Evolutionary conservation across 2,329 filamentous ascomycete species (phyloP), one percentile per base, ranked within the genome.

Genomic region (Talaromyces amestolkiae): DNA sequence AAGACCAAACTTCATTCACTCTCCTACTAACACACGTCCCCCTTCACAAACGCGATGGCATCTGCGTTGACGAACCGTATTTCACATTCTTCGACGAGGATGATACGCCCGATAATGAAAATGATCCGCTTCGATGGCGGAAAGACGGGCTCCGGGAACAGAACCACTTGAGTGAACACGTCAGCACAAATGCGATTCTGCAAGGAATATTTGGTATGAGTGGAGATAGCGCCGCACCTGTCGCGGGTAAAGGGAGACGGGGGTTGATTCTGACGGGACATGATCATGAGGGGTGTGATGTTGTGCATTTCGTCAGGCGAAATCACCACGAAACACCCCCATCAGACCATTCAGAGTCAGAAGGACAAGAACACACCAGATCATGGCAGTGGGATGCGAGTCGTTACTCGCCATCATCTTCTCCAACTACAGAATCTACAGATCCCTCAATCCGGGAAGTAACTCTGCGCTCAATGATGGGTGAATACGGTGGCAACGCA

Each of bases 381-480:
- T 2, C 54, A 39, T 77, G 75, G 74, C 69, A 69, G 27, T 81
- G 79, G 79, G 71, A 72, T 60, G 77, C 77, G 22, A 72, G 62
- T 66, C 74, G 75, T 19, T 79, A 75, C 56, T 63, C 37, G 6
- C 4, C 22, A 6, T 45, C 43, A 11, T 56, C 49, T 17, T 3
- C 59, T 7, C 9, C 35, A 7, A 19, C 33, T 0, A 33, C 15
- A 13, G 43, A 58, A 1, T n/a, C 66, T 11, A 65, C 1, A 35
- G 68, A 10, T 67, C 75, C 66, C 68, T 88, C 24, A 73, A 82
- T 97, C 6, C 84, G 94, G 33, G 95, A 99, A 78, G 87, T 98
- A 69, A 99, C 95, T 0, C 91, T 99, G 2, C 88, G 93, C 66
- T 97, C 92, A 77, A 98, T 99, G 93, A 99, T 99, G 95, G 95